phyloP scores from a whole-genome alignment of 75 land plant genomes.

The Cupressus sempervirens region DNA sequence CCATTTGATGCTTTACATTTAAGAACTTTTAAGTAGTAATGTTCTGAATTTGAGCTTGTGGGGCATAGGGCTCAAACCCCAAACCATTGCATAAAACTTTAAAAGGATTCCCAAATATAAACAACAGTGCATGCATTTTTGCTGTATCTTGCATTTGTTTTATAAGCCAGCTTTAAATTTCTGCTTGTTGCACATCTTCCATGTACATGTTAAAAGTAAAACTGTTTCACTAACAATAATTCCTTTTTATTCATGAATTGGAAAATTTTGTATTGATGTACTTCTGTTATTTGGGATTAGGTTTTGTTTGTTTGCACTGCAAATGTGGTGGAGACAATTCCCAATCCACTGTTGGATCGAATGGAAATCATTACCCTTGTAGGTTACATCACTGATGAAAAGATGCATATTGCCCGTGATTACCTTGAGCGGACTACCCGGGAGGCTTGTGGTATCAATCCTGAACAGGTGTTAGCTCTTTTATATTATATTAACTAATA shows the following conservation, averaged over 20 bases:
- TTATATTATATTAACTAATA: background rate
- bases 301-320: conserved; percentile 99
- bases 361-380: conserved; percentile 94
- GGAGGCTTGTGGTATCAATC: conserved; percentile 87
- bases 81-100: background rate
- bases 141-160: background rate
- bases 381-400: conserved; percentile 97
- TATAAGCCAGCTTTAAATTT: background rate
- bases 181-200: background rate
- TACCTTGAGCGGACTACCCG: conserved; percentile 87
- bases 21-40: background rate
- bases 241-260: background rate
- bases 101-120: background rate
- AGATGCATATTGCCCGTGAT: conserved; percentile 94
- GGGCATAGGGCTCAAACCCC: background rate
- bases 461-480: conserved; percentile 62
- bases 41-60: background rate
- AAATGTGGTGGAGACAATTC: conserved; percentile 85
- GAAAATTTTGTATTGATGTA: background rate
- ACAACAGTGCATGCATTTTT: background rate
- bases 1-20: background rate
- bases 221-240: background rate
- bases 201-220: background rate
- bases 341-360: conserved; percentile 84
- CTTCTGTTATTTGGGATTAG: conserved; percentile 25